Percentiles rank a stretch among this genome's conserved stretches.
Conservation (phyloP, 805 yeast species). For the Metschnikowia cerradonensis region DNA sequence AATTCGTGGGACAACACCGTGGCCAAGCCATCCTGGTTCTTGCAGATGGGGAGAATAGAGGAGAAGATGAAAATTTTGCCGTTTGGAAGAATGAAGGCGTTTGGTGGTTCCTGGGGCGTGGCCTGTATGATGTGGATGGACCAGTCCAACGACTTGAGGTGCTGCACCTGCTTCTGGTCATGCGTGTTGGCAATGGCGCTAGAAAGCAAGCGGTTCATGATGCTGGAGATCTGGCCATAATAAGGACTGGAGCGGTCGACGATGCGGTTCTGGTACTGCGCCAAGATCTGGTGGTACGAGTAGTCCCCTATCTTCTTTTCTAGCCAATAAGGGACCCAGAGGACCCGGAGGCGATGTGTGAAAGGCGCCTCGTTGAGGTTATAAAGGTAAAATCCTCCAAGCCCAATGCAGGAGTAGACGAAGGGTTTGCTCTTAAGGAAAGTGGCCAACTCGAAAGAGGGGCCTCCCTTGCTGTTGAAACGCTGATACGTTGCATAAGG, state of each 20-base stretch:
- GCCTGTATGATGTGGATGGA: slow-evolving; percentile 64
- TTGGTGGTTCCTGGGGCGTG: slow-evolving; percentile 67
- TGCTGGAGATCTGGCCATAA: slow-evolving; percentile 48
- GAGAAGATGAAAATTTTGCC: slow-evolving; percentile 92
- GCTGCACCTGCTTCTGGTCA: slow-evolving; percentile 33
- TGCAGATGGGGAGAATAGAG: slow-evolving; percentile 72
- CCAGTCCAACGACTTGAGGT: slow-evolving; percentile 56
- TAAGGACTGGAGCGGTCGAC: slow-evolving; percentile 64
- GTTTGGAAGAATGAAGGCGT: slow-evolving; percentile 94
- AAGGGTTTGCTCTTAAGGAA: slow-evolving; percentile 23
- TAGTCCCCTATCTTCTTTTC: slow-evolving; percentile 61
- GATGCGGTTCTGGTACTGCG: slow-evolving; percentile 48
- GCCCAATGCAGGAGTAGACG: slow-evolving; percentile 29
- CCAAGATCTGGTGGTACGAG: slow-evolving; percentile 58
- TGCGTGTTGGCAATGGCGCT: slow-evolving; percentile 43
- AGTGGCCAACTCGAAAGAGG: slow-evolving; percentile 7
- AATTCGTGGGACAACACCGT: slow-evolving; percentile 91
- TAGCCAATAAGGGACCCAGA: slow-evolving; percentile 64
- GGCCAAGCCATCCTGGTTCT: slow-evolving; percentile 88
- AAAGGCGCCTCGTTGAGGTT: slow-evolving; percentile 78
- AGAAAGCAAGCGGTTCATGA: slow-evolving; percentile 62
- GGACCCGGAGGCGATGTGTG: slow-evolving; percentile 65
- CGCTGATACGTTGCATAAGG: slow-evolving; percentile 19
- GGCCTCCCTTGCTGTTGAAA: slow-evolving; percentile 11
- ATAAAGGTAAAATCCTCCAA: slow-evolving; percentile 21